Base-by-base conservation (phyloP, 768 basidiomycete genomes). In the Suillus paluster region DNA sequence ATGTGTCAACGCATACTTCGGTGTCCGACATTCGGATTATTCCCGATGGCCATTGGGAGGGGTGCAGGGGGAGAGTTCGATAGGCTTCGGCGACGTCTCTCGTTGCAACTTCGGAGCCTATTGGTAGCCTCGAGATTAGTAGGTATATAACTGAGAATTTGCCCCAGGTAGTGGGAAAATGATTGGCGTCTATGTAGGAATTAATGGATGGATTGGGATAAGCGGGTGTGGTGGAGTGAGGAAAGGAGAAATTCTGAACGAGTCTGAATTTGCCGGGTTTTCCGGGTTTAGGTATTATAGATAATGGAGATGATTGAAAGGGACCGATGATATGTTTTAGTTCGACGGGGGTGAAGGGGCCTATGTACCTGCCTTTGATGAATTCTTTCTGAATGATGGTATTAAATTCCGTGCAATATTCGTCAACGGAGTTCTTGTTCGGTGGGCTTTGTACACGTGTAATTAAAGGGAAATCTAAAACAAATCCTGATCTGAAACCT, bases 81-180 rank as follows among this genome's bases (percentile, higher is more conserved):
- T 72, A 75, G 8, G 73, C 74, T 21, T 71, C 70, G 12, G 66
- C 53, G 5, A 75, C 65, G 33, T 75, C 73, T 2, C 69, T 60
- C 0, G 65, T 64, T 1, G 77, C 71, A 0, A 68, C 75, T 66
- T 82, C 73, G 0, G 75, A 71, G 0, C 70, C 71, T 1, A 69
- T 73, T 4, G 78, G 78, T 0, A 78, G 72, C 2, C 49, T 23
- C 5, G 49, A 62, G 33, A 73, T 63, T 5, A 73, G 57, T n/a
- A 71, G 61, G 23, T 64, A 75, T 0, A 80, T 60, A 0, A 72
- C 67, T 0, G 66, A 53, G 57, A 84, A 83, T 0, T 80, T 82
- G 0, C 79, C 80, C 81, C 80, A 83, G 1, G 77, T 78, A 67
- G 78, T 80, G 0, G 81, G 81, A 57, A 77, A 74, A 15, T 64